phyloP scores from a whole-genome alignment of 176 grass and related monocot genomes.

The Aegilops speltoides region DNA sequence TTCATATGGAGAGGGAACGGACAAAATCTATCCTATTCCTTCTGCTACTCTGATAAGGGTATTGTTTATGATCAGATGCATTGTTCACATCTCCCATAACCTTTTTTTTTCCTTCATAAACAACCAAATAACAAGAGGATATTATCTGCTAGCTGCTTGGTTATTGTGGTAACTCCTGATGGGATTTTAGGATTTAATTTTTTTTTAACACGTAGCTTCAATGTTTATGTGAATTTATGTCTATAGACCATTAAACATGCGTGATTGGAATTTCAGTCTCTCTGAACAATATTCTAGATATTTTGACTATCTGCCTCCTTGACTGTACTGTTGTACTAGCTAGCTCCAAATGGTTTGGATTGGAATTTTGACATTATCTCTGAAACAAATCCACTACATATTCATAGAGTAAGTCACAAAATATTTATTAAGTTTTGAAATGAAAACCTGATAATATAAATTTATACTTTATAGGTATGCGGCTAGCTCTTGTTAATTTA shows the following conservation, averaged over 20 bases:
- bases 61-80: neutral
- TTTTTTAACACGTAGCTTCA: neutral
- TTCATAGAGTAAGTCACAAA: neutral
- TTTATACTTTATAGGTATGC: neutral
- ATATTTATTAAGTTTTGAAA: neutral
- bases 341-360: neutral
- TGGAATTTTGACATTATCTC: neutral
- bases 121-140: neutral
- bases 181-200: neutral
- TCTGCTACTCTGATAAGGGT: neutral
- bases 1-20: neutral
- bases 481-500: neutral
- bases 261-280: neutral
- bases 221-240: neutral
- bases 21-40: constrained; percentile 17
- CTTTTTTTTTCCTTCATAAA: neutral
- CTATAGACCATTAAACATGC: neutral
- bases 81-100: neutral
- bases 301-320: neutral
- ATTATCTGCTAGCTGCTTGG: neutral
- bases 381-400: too few relatives aligned
- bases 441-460: neutral
- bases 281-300: neutral
- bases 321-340: neutral
- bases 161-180: neutral